These are phyloP conservation scores for Blepharisma japonicum DNA, from an alignment of 73 alveolate genomes.

Conservation along the genomic window DNA sequence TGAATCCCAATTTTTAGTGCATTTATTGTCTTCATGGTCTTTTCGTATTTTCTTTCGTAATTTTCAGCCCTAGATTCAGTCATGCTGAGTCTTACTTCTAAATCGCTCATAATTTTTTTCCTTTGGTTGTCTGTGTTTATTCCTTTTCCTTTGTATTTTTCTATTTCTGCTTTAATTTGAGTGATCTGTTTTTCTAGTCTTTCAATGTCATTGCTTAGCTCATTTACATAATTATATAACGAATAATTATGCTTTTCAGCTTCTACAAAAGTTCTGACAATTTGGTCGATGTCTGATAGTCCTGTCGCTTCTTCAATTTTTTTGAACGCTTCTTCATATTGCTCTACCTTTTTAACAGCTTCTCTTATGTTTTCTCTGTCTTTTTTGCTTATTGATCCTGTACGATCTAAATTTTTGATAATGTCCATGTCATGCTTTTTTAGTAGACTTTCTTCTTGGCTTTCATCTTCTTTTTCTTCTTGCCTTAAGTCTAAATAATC, in stretches of 20 bases:
- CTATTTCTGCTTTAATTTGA: conserved; percentile 35
- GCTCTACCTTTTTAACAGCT: conserved; percentile 51
- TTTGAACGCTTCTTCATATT: conserved; percentile 59
- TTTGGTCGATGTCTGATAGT: conserved; percentile 51
- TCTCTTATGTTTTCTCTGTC: conserved; percentile 38
- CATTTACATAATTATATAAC: conserved; percentile 34
- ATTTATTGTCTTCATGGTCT: conserved; percentile 53
- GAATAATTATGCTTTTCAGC: conserved; percentile 65
- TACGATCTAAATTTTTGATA: conserved; percentile 18
- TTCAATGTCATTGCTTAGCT: conserved; percentile 40
- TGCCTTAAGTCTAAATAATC: conserved; percentile 27
- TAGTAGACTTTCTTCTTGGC: conserved; percentile 13
- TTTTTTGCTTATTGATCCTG: not conserved
- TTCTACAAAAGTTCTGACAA: conserved; percentile 54
- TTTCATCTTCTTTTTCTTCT: conserved; percentile 16
- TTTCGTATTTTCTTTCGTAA: conserved; percentile 51
- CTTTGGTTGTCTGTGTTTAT: conserved; percentile 53
- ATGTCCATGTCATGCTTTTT: not conserved
- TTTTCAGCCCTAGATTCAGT: conserved; percentile 33
- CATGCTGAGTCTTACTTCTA: conserved; percentile 51
- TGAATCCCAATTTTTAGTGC: conserved; percentile 50
- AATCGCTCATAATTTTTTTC: conserved; percentile 49
- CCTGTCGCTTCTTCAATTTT: conserved; percentile 58
- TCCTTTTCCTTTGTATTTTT: conserved; percentile 44
- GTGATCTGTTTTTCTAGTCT: conserved; percentile 35